Evolutionary conservation across 129 eudicot species (phyloP), one percentile per base, ranked within the genome.

Genomic region (Silybum marianum): DNA sequence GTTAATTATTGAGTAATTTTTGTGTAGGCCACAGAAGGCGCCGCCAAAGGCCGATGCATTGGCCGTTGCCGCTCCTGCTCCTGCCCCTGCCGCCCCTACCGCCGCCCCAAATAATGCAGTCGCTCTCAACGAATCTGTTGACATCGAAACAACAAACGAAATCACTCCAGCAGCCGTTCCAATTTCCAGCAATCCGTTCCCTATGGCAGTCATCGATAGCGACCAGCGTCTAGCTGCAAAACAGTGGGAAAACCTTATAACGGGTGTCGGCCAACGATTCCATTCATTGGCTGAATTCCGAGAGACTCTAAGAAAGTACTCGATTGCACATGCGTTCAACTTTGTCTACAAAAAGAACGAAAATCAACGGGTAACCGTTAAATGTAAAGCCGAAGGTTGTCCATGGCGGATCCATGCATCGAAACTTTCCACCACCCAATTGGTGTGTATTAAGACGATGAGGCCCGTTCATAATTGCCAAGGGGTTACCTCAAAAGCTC

Each of bases 391-490:
- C 39, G 89, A 88, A 82, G 89, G 89, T 9, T 88, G 91, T 71
- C 84, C 86, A 0, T 88, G 91, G 91, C 78, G 91, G 34, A 85
- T 88, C 48, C 86, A 88, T 73, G 91, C 83, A 3, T 88, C 91
- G 23, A 88, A 87, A 76, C 74, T 85, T 12, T 84, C 89, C 14
- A 88, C 89, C 69, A 88, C 91, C 26, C 91, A 85, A 24, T 76
- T 88, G 58, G 79, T 88, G 0, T 88, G 85, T 77, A 85, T 88
- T 18, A 88, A 85, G 73, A 88, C 84, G 36, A 85, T 88, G 89
- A 68, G 78, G 18, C 84, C 84, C 0, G 30, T 66, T 19, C 93
- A 90, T 75, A 88, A 75, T 21, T 90, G 94, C 44, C 89, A 82
- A 77, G 91, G 89, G 26, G 83, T 80, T 67, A 82, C 87, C 0